Evolutionary conservation across 805 yeast species (phyloP), one percentile per base, ranked within the genome.

Genomic region (Myxozyma neglecta): DNA sequence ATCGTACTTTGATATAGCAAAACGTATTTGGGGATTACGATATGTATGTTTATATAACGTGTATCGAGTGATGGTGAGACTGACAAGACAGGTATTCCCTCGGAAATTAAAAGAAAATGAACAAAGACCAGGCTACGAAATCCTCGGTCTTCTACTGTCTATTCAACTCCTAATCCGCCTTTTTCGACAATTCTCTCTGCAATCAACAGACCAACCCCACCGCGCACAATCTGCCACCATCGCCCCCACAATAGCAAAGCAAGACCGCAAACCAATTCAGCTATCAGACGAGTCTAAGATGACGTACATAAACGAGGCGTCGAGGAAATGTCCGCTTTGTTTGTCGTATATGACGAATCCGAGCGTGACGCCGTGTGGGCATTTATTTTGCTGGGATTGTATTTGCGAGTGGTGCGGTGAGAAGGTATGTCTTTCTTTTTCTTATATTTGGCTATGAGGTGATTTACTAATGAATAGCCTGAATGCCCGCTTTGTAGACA

Each of bases 401-500:
- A 85, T 91, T 4, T 80, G 85, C 6, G 96, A 89, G 68, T 93
- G 98, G 98, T 84, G 91, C 61, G 79, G 90, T 64, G 97, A 91
- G 67, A 81, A 82, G 55, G 62, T 55, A 32, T 3, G 62, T n/a
- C 9, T 48, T 24, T 5, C 8, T 11, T 51, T 10, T n/a, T 6
- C 6, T 13, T 14, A 20, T 39, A 4, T 18, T 40, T 39, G 24
- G 47, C 29, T 36, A 29, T 8, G 6, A 18, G 13, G n/a, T 50
- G 14, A 9, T 50, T 16, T 35, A 36, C 18, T 18, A 10, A 16
- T 3, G 13, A 36, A 20, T 32, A 50, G 62, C 86, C 90, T 0
- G 97, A 91, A 70, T 93, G 99, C 72, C 98, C 99, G 0, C 77
- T 94, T 34, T 94, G 98, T 71, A 75, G 98, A 57, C 94, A 87